Evolutionary conservation across 139 green algal genomes (phyloP), one percentile per base, ranked within the genome.

Genomic region (Chlamydomonas incerta): DNA sequence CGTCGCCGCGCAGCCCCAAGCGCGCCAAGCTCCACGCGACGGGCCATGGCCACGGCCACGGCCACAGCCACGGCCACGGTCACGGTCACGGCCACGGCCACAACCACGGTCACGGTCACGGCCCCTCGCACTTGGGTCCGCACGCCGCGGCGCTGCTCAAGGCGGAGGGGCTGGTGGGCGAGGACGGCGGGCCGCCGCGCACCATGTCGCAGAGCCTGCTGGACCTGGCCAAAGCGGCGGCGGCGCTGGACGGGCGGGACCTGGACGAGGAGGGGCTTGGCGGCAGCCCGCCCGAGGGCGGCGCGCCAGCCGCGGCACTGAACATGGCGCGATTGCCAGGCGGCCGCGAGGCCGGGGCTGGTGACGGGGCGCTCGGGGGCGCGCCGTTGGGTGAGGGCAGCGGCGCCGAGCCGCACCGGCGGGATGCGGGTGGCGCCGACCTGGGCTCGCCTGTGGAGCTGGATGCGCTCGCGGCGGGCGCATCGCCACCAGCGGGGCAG

Each of bases 171-270:
- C 28, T 31, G 2, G 11, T 33, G 24, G 62, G 26, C 2, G 62
- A 31, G 62, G 66, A 26, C 31, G 17, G 17, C 31, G 66, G 31
- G 21, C 66, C 66, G 13, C 26, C 14, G 31, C 34, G 69, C 20
- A 57, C 69, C 69, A 34, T 10, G 66, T 77, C 66, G 15, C 50
- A 69, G 67, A 85, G 50, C 50, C 80, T 85, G n/a, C 80, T 77
- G 2, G 80, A 85, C 17, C 80, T 85, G 24, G 80, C 80, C 23
- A 85, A 85, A 50, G 80, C 50, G 31, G 80, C 80, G 6, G 80
- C 80, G 21, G 80, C 47, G 24, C 66, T 85, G 31, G 80, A 85
- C 31, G 80, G 80, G 2, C 3, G 34, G 10, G 67, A 85, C 26
- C 47, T 85, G 66, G 80, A 85, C n/a, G 80, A 85, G 11, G 80